Base-by-base conservation (phyloP, 352 stramenopile genomes). In the Pythium dissotocum region DNA sequence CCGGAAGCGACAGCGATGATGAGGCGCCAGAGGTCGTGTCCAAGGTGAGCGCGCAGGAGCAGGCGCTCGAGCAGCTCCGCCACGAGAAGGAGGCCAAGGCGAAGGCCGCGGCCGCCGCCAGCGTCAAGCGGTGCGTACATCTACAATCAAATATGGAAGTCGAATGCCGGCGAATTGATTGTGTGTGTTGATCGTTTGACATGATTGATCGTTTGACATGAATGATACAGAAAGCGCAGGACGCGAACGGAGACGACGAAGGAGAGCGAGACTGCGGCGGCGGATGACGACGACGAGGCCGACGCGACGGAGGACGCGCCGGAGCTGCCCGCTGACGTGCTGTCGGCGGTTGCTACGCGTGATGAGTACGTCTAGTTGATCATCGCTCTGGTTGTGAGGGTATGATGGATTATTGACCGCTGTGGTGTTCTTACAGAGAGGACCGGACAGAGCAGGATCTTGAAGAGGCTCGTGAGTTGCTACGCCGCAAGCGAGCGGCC, bases 11-110 rank as follows among this genome's bases (percentile, higher is more conserved):
- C 48, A 89, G 79, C 68, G 84, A 92, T 49, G 85, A 93, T 62
- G 86, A 92, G 67, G 84, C 86, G 30, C 86, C 86, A 28, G 86
- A 94, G 65, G 80, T 89, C 40, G 79, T 94, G 62, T 87, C 81
- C 58, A 94, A 91, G 72, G 75, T 80, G 58, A 91, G 65, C 60
- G 86, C 86, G 30, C 70, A 79, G 70, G 61, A 89, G 65, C 71
- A 88, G 69, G 83, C 70, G 57, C 70, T 80, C 46, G 70, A 77
- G 56, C 78, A 77, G 65, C 75, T 77, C 42, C 81, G 71, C 18
- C 75, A 87, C 32, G 81, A 93, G 59, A 57, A 85, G 24, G 76
- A 84, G 49, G 86, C 85, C 57, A 54, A 70, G 49, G 85, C 80
- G 32, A 77, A 80, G 53, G 76, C 80, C 12, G 63, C 65, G 13